Evolutionary conservation across 2,329 filamentous ascomycete species (phyloP).

Genomic region (Scortechinia acanthostroma): DNA sequence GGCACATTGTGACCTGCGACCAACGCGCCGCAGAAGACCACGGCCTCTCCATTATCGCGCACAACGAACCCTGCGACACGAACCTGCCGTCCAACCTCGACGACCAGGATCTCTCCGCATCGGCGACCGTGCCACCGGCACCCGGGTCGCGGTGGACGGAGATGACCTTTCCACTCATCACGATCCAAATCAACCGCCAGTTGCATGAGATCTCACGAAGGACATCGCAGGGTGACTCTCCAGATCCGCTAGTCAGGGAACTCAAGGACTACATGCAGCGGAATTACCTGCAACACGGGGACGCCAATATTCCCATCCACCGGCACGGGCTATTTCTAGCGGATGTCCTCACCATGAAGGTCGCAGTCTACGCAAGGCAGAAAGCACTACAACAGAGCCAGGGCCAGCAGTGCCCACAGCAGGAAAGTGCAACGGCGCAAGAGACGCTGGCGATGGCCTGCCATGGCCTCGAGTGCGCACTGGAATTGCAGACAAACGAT

Average conservation of each 20-base stretch:
- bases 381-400: background rate
- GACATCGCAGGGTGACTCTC: background rate
- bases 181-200: background rate
- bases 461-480: background rate
- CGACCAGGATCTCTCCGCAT: background rate
- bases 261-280: background rate
- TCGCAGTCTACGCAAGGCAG: background rate
- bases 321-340: background rate
- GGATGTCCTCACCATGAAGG: background rate
- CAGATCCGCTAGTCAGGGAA: background rate
- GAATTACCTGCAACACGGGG: background rate
- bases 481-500: background rate
- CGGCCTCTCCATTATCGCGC: background rate
- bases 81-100: background rate
- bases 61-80: background rate
- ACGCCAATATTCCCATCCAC: background rate
- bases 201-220: background rate
- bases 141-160: background rate
- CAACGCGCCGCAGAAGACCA: background rate
- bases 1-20: constrained; percentile 11
- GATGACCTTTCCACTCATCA: background rate
- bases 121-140: background rate
- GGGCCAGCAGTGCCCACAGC: background rate
- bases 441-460: background rate
- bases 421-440: background rate